Conservation (phyloP, 768 basidiomycete genomes). For the Clitopilus passeckerianus region DNA sequence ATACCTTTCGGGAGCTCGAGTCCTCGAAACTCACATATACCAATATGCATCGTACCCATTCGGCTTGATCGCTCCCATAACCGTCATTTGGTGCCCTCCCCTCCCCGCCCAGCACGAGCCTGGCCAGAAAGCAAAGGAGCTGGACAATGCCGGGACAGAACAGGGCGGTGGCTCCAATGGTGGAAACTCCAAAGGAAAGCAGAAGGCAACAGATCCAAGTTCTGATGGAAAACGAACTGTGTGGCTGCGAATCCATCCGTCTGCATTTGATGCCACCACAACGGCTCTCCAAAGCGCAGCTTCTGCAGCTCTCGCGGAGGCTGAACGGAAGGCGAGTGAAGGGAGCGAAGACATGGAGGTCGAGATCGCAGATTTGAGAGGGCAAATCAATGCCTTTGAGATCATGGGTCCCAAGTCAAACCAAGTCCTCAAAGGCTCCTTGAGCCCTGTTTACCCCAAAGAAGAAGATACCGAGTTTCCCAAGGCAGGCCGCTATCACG, state of each 20-base stretch:
- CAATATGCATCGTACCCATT: constrained; percentile 59
- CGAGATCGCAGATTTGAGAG: constrained; percentile 68
- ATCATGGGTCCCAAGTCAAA: constrained; percentile 84
- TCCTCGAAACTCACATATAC: constrained; percentile 66
- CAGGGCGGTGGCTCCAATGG: constrained; percentile 8
- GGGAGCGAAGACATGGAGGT: constrained; percentile 31
- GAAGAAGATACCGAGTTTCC: constrained; percentile 46
- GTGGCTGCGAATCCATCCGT: constrained; percentile 82
- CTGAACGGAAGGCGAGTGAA: constrained; percentile 15
- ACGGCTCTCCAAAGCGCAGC: constrained; percentile 45
- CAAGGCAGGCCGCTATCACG: constrained; percentile 34
- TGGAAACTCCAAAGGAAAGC: constrained; percentile 24
- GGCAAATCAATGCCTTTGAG: constrained; percentile 77
- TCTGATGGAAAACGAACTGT: constrained; percentile 32
- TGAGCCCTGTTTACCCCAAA: constrained; percentile 45
- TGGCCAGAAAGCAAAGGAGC: background rate
- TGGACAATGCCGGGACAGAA: constrained; percentile 3
- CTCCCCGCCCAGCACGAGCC: background rate
- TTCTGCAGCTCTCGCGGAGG: constrained; percentile 40
- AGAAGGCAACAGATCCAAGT: constrained; percentile 12
- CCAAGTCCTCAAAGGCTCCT: constrained; percentile 64
- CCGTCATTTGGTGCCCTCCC: constrained; percentile 67
- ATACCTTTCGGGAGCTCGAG: constrained; percentile 60
- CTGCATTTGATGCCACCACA: constrained; percentile 55
- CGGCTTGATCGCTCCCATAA: constrained; percentile 63